A percentile compares a stretch with the other conserved stretches of the same genome.
Evolutionary conservation across 1,284 basidiomycete genomes (phyloP).

Genomic region (Tranzscheliella williamsii): DNA sequence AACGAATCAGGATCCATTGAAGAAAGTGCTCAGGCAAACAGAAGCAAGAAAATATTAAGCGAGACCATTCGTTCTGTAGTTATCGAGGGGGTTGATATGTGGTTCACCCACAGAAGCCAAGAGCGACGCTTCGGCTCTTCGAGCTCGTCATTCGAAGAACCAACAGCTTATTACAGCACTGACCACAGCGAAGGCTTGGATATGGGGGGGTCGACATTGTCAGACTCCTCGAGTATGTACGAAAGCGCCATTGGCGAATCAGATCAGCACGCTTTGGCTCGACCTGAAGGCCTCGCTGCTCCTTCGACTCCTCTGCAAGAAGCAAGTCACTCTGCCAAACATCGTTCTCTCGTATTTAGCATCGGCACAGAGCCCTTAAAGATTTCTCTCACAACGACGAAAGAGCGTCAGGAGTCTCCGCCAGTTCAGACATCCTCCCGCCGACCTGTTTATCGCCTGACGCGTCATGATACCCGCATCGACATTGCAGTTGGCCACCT

Average conservation of each 20-base stretch:
- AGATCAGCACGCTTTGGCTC: neutral
- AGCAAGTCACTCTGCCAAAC: neutral
- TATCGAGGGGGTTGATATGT: too few relatives aligned
- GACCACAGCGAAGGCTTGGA: slow-evolving; percentile 8
- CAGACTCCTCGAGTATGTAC: slow-evolving; percentile 35
- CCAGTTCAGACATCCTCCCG: too few relatives aligned
- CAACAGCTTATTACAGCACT: too few relatives aligned
- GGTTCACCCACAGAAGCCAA: too few relatives aligned
- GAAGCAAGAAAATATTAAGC: neutral
- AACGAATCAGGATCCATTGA: too few relatives aligned
- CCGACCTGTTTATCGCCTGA: too few relatives aligned
- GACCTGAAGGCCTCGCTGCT: neutral
- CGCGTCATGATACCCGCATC: too few relatives aligned
- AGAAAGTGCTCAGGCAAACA: too few relatives aligned
- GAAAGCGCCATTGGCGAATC: slow-evolving; percentile 23
- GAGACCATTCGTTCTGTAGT: neutral
- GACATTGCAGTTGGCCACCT: slow-evolving; percentile 14
- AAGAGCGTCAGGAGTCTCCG: slow-evolving; percentile 17
- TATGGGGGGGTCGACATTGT: slow-evolving; percentile 18
- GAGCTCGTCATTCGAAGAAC: too few relatives aligned
- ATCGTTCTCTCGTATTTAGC: neutral
- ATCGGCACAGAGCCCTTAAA: neutral
- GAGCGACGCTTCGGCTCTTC: too few relatives aligned
- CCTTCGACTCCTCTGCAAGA: neutral
- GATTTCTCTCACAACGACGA: slow-evolving; percentile 5